These are phyloP conservation scores for Candida sithepensis DNA, from an alignment of 805 yeast species.

Conservation along the genomic window DNA sequence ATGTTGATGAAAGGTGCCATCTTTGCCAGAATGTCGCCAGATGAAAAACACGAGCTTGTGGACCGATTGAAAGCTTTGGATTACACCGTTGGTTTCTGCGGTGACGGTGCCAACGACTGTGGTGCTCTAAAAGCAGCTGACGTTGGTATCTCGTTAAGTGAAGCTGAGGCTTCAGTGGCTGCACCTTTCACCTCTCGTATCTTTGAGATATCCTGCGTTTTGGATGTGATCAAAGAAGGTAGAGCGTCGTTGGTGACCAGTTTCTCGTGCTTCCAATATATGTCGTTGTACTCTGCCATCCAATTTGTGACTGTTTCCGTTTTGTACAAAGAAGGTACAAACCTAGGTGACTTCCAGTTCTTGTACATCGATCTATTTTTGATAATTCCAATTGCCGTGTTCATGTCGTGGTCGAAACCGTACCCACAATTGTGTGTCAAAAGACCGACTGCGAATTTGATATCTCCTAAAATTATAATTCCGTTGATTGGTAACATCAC, in stretches of 20 bases:
- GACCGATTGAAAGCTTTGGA: constrained; percentile 80
- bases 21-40: constrained; percentile 98
- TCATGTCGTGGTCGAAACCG: constrained; percentile 97
- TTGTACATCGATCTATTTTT: constrained; percentile 87
- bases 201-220: constrained; percentile 90
- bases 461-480: constrained; percentile 80
- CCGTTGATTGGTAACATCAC: constrained; percentile 81
- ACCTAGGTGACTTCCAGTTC: constrained; percentile 95
- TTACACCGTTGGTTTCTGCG: constrained; percentile 95
- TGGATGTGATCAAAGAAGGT: constrained; percentile 90
- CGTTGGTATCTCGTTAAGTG: constrained; percentile 92
- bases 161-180: constrained; percentile 98
- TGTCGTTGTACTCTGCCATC: constrained; percentile 95
- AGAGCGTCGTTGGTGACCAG: constrained; percentile 93
- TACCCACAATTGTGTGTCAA: constrained; percentile 54
- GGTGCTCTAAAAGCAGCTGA: constrained; percentile 98
- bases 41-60: constrained; percentile 94
- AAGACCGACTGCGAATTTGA: constrained; percentile 91
- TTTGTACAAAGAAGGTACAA: constrained; percentile 82
- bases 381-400: constrained; percentile 91
- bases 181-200: constrained; percentile 93
- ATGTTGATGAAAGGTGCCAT: constrained; percentile 71
- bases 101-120: constrained; percentile 99
- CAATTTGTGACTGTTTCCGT: constrained; percentile 88
- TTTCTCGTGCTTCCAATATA: constrained; percentile 94